Evolutionary conservation across 192 early-diverging fungal genomes (phyloP), one percentile per base, ranked within the genome.

Genomic region (Linnemannia exigua): DNA sequence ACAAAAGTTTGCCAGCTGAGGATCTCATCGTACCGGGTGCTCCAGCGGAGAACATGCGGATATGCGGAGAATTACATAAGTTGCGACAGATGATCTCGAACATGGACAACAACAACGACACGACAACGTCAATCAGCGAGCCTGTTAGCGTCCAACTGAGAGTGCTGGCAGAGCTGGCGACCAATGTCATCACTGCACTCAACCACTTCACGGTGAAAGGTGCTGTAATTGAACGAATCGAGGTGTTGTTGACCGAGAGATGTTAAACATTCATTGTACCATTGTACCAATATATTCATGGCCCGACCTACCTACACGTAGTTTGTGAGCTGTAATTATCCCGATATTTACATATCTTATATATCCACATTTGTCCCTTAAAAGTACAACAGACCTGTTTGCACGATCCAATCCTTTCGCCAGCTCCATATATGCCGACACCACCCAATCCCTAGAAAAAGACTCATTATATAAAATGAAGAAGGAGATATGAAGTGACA

Each of bases 241-340:
- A 67, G 19, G 74, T 61, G 52, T 38, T 74, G 72, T 74, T 74
- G 72, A 38, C 48, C 16, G 72, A 52, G 72, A 74, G 31, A 61
- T 22, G 33, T 36, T 74, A 35, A 74, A 38, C 35, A 73, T 50
- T 15, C 28, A 33, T 33, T 54, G 47, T 73, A 44, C n/a, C 5
- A 44, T 44, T 6, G 41, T 9, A 9, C 52, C 7, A 36, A 74
- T 61, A 48, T 72, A 46, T 51, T 33, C 28, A 72, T 72, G 47
- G 44, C 38, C 70, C 70, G 47, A 72, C 47, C 47, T 50, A 31
- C 22, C 70, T 33, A 15, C 41, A 47, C 16, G 44, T 51, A 72
- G 70, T 71, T 71, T 68, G 70, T 37, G 70, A 46, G 19, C 70
- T 37, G 70, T n/a, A 44, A n/a, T n/a, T n/a, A n/a, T 71, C 67